Evolutionary conservation across 2,329 filamentous ascomycete genomes (phyloP), one percentile per base, ranked within the genome.

Genomic region (Fusarium sp.): DNA sequence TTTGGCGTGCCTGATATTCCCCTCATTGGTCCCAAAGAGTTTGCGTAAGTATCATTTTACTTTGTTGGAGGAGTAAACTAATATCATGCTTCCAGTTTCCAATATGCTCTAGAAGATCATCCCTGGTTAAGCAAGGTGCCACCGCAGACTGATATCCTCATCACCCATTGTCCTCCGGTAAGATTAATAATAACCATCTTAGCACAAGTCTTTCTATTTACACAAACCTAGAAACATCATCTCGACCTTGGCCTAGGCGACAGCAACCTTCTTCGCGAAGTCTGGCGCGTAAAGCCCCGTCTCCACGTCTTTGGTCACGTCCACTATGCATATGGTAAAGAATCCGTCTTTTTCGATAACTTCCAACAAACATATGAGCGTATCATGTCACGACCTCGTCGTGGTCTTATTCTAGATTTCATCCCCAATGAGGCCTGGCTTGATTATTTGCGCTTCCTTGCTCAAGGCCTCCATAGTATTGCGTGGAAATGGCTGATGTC

Each of bases 251-350:
- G 85, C 5, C 82, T 94, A 46, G 94, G 93, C 58, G 94, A 92
- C 70, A 87, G 89, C 9, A 86, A 87, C 59, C 85, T 97, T 8
- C 84, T 95, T 8, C 80, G 84, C 16, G 94, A 97, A 75, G 80
- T 92, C 20, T 93, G 91, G 89, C 87, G 91, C 38, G 88, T 94
- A 13, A 89, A 88, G 67, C 94, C 94, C 0, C 84, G 84, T 15
- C 82, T 97, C 16, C 93, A 97, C 79, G 86, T 97, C 49, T 97
- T 96, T 78, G 94, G 94, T 2, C 94, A 97, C 79, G 87, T 94
- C 25, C 94, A 97, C 81, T 91, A 86, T 75, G 92, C 89, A 11
- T 87, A 91, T 47, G 94, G 94, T 18, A 83, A 83, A 45, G 89
- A 94, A 74, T 80, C 89, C 0, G 85, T 92, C 12, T 91, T 88